These are phyloP conservation scores for Phytopythium ostracodes DNA, from an alignment of 352 stramenopile species.

Conservation along the genomic window DNA sequence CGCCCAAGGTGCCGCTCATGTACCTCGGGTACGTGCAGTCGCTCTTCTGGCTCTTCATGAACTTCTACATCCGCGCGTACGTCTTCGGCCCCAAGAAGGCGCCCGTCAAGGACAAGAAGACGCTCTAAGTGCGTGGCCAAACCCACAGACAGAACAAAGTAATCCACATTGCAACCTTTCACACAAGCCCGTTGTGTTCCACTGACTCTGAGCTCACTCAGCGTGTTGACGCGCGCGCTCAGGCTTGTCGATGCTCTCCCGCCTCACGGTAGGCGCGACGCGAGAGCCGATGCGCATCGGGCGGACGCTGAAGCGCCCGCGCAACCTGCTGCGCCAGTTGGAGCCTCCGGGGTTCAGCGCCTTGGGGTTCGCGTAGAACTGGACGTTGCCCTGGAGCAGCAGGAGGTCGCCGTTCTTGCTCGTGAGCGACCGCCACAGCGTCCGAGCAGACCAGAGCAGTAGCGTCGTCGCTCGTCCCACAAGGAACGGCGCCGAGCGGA, in stretches of 20 bases:
- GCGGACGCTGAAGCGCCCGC: conserved; percentile 4
- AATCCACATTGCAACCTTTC: neutral
- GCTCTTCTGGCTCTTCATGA: conserved; percentile 95
- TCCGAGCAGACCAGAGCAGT: conserved; percentile 18
- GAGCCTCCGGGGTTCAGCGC: conserved; percentile 7
- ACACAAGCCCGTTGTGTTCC: too few relatives aligned
- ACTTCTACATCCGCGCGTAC: conserved; percentile 96
- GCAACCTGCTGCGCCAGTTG: conserved; percentile 1
- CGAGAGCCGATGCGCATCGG: neutral
- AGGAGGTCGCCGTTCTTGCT: conserved; percentile 8
- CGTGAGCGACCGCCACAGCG: conserved; percentile 14
- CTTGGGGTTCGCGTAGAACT: conserved; percentile 10
- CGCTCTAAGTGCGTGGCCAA: conserved; percentile 16
- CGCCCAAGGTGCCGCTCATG: conserved; percentile 58
- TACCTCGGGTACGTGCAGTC: conserved; percentile 95
- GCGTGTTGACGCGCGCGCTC: neutral
- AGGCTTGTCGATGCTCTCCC: neutral
- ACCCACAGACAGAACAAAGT: neutral
- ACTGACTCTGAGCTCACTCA: neutral
- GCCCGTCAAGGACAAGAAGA: neutral
- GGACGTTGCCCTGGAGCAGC: conserved; percentile 20
- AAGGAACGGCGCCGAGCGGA: conserved; percentile 17
- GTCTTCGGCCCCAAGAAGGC: conserved; percentile 41
- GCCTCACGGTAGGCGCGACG: neutral
- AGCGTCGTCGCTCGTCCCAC: conserved; percentile 22